Percentiles rank a stretch among this genome's conserved stretches.
Conservation (phyloP, 495 filamentous ascomycete species). For the Penicillium longicatenatum region DNA sequence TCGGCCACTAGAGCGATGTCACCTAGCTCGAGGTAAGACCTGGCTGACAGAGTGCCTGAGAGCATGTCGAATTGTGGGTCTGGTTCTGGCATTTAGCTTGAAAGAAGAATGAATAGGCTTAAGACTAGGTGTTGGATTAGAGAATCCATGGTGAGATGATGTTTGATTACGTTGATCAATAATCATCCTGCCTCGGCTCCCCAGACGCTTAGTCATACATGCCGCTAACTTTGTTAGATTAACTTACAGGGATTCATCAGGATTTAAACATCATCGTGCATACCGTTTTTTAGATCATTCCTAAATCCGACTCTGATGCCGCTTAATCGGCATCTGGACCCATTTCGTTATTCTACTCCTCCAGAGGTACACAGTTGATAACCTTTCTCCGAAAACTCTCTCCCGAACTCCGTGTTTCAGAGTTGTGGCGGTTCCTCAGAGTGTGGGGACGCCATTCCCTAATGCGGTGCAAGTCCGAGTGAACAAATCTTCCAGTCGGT, state of each 20-base stretch:
- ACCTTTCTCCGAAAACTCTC: neutral
- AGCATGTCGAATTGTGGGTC: neutral
- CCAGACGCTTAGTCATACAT: neutral
- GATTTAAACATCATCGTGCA: too few relatives aligned
- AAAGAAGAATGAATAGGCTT: neutral
- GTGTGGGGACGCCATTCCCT: constrained; percentile 2
- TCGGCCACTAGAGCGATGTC: neutral
- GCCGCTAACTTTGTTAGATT: too few relatives aligned
- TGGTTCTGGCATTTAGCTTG: neutral
- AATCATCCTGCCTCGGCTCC: constrained; percentile 1
- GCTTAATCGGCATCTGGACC: too few relatives aligned
- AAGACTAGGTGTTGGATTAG: neutral
- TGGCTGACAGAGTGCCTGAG: constrained; percentile 15
- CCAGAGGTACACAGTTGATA: too few relatives aligned
- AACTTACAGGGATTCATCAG: too few relatives aligned
- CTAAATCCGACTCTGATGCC: too few relatives aligned
- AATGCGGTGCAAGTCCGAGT: neutral
- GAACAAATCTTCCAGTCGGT: neutral
- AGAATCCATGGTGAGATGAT: neutral
- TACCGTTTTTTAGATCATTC: too few relatives aligned
- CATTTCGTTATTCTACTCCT: too few relatives aligned
- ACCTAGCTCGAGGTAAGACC: constrained; percentile 24
- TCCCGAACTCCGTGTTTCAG: neutral
- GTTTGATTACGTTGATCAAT: neutral
- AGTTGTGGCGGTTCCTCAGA: neutral